Percentiles rank a stretch among this genome's conserved stretches.
Conservation (phyloP, 192 early-diverging fungal genomes). For the Thamnidium elegans region DNA sequence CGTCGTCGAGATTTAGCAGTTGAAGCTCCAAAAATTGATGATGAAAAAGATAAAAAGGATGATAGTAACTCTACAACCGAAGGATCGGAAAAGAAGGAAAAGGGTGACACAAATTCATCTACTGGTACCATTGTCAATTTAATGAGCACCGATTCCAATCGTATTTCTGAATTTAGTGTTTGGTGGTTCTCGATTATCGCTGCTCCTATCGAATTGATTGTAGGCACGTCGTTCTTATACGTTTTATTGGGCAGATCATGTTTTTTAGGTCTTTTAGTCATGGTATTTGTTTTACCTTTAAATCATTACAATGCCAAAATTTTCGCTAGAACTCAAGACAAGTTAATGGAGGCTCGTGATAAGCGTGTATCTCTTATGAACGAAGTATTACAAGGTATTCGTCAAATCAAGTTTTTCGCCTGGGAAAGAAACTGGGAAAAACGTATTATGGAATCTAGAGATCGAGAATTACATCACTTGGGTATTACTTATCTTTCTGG, state of each 20-base stretch:
- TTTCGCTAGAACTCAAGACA: constrained; percentile 49
- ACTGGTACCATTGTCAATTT: constrained; percentile 73
- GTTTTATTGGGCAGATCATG: constrained; percentile 78
- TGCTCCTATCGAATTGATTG: constrained; percentile 56
- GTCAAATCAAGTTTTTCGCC: constrained; percentile 88
- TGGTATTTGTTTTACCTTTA: constrained; percentile 43
- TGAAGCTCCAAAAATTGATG: constrained; percentile 6
- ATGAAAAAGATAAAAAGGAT: constrained; percentile 27
- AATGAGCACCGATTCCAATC: constrained; percentile 69
- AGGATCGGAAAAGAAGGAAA: constrained; percentile 25
- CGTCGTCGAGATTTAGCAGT: constrained; percentile 47
- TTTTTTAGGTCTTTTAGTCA: constrained; percentile 66
- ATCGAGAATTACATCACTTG: constrained; percentile 43
- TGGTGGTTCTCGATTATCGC: constrained; percentile 56
- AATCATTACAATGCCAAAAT: constrained; percentile 36
- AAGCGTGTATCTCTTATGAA: constrained; percentile 68
- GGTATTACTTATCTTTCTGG: constrained; percentile 10
- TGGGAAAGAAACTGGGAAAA: constrained; percentile 57
- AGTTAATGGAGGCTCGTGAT: constrained; percentile 65
- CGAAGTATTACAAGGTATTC: constrained; percentile 71
- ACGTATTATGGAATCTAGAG: constrained; percentile 55
- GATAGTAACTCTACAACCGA: constrained; percentile 11
- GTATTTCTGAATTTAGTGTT: constrained; percentile 51
- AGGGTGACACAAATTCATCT: constrained; percentile 31
- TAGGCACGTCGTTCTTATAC: constrained; percentile 72